Evolutionary conservation across 1,284 basidiomycete genomes (phyloP).

Genomic region (Ganoderma sinense): DNA sequence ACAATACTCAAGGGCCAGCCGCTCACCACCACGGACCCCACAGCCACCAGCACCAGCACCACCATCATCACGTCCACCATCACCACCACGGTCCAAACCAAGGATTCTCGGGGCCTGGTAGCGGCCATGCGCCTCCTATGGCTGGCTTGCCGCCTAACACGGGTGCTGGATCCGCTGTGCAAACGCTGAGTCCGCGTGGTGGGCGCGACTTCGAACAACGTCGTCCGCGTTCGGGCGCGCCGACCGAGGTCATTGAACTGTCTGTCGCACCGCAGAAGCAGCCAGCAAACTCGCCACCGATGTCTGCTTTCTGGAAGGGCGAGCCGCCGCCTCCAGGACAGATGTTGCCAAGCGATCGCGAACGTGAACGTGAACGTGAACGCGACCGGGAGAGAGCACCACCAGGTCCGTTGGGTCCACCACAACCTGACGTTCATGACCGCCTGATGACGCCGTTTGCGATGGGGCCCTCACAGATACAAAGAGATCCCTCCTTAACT

Average conservation of each 20-base stretch:
- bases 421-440: slow-evolving; percentile 47
- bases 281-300: slow-evolving; percentile 26
- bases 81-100: slow-evolving; percentile 30
- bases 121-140: slow-evolving; percentile 32
- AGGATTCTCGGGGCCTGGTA: slow-evolving; percentile 22
- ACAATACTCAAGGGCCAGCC: slow-evolving; percentile 37
- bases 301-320: slow-evolving; percentile 33
- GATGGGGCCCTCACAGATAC: slow-evolving; percentile 54
- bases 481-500: slow-evolving; percentile 30
- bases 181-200: slow-evolving; percentile 30
- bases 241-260: slow-evolving; percentile 58
- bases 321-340: slow-evolving; percentile 1
- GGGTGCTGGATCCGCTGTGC: slow-evolving; percentile 14
- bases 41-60: slow-evolving; percentile 51
- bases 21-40: slow-evolving; percentile 41
- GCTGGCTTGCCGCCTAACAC: slow-evolving; percentile 28
- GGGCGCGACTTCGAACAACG: slow-evolving; percentile 40
- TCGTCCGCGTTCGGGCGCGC: slow-evolving; percentile 42
- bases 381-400: slow-evolving; percentile 28
- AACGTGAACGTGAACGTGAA: slow-evolving; percentile 32
- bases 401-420: slow-evolving; percentile 36
- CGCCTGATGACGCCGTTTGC: slow-evolving; percentile 54
- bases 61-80: slow-evolving; percentile 55
- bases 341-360: slow-evolving; percentile 21
- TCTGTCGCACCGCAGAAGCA: slow-evolving; percentile 41